Evolutionary conservation across 2,329 filamentous ascomycete species (phyloP), one percentile per base, ranked within the genome.

Genomic region (Gnomoniopsis sp.): DNA sequence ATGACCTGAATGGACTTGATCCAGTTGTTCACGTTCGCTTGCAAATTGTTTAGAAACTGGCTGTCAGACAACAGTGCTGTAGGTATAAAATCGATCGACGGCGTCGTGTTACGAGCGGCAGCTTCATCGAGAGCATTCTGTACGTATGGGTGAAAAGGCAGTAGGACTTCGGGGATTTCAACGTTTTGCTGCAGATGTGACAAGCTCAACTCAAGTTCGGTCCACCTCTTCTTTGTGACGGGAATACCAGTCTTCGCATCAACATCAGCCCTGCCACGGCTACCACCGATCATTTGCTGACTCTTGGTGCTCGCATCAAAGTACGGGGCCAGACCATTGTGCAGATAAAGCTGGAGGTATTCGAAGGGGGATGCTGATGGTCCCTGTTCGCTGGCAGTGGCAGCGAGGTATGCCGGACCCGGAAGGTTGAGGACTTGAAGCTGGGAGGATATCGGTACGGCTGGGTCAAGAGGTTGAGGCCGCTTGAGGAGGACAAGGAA

Each of bases 1-100:
- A 97, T 96, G 50, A 89, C 88, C 72, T 97, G 93, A 64, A 99
- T 99, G 12, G 93, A 96, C 77, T 96, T 96, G 77, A 99, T 99
- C 95, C 95, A 99, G 63, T 88, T 88, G 72, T 98, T 99, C 61
- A 98, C 95, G 51, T 88, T 95, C 53, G 90, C 88, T 71, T 98
- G 95, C 41, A 99, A 80, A 66, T 89, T 92, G 74, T 99, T 99
- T 68, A 97, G 87, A 66, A 99, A 96, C 12, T 87, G 86, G 68
- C 91, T 96, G 74, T 97, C 95, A 59, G 91, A 87, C 36, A 97
- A 79, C n/a, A 96, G 82, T 12, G 84, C 75, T 10, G 84, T 68
- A 2, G 91, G 88, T 49, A 99, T 90, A 62, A 91, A 76, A 47
- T 97, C 91, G 47, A 93, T 85, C 0, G 88, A 86, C 1, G 92